Evolutionary conservation across 148 eudicot genomes (phyloP), one percentile per base, ranked within the genome.

Genomic region (Euryodendron excelsum): DNA sequence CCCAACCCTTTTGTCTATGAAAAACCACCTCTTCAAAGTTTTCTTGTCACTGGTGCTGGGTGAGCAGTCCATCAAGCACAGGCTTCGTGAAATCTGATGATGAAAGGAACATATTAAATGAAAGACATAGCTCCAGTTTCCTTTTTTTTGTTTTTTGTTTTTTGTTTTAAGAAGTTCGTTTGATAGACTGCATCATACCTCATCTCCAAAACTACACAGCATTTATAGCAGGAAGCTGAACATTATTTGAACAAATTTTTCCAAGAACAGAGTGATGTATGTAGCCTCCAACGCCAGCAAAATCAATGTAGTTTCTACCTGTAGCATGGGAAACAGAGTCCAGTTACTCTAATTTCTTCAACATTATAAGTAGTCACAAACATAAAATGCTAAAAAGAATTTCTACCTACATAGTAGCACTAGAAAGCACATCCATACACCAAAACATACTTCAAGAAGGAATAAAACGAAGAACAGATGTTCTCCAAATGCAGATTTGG

Each of bases 1-100:
- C 72, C 98, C 98, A 59, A 93, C 98, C 77, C 88, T 88, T 76
- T 91, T 94, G 80, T 94, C 96, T 31, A 94, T 89, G 82, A 92
- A 94, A 82, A 94, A 94, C 94, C 96, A 92, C 94, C 86, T 86
- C 79, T 92, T 94, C 52, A 92, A 79, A 61, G 94, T 90, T 75
- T 87, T 89, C 92, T 89, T 92, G 69, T 87, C 88, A 61, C 87
- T 85, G 81, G 87, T 87, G 70, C 82, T 84, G 55, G 87, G 84
- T 25, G 68, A 80, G 84, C 88, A 71, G 87, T 89, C 97, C 98
- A 91, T 92, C 86, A 91, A 94, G 90, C 84, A 82, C 67, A 66
- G 68, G 53, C 81, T 75, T 67, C 82, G 78, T 71, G 88, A 77
- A 83, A 83, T 69, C 93, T 90, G 89, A 71, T 17, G 53, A 75